Conservation (phyloP, 2,329 filamentous ascomycete genomes). For the Orbilia ellipsospora region DNA sequence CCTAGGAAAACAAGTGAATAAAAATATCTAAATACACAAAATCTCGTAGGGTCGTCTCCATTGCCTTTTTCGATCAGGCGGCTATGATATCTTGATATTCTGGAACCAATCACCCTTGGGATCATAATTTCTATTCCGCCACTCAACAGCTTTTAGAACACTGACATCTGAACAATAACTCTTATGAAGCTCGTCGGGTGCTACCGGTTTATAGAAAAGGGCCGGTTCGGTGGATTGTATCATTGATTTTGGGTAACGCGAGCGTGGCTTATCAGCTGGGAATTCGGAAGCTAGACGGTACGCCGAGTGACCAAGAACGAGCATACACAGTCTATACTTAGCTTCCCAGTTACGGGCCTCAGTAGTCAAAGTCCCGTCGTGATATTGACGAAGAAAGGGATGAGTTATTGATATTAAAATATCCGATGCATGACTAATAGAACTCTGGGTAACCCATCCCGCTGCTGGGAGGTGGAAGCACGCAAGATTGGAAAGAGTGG, state of each 20-base stretch:
- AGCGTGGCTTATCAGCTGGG: too few relatives aligned
- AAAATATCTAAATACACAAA: too few relatives aligned
- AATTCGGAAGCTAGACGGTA: not conserved
- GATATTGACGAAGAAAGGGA: slow-evolving; percentile 22
- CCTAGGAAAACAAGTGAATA: too few relatives aligned
- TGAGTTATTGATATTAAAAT: not conserved
- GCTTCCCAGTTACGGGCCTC: slow-evolving; percentile 17
- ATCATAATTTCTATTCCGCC: slow-evolving; percentile 37
- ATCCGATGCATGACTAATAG: not conserved
- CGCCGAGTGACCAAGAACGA: slow-evolving; percentile 6
- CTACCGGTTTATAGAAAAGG: slow-evolving; percentile 14
- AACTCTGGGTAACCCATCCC: not conserved
- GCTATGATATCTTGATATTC: slow-evolving; percentile 23
- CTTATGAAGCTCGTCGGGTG: slow-evolving; percentile 6
- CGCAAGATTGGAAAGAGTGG: slow-evolving; percentile 17
- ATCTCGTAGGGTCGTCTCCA: too few relatives aligned
- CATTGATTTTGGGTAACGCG: too few relatives aligned
- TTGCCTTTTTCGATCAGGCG: not conserved
- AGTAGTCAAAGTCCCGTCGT: not conserved
- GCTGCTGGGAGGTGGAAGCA: slow-evolving; percentile 14
- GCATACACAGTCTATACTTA: slow-evolving; percentile 18
- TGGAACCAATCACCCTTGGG: slow-evolving; percentile 30
- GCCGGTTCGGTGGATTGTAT: too few relatives aligned
- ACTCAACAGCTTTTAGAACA: slow-evolving; percentile 21
- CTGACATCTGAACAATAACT: slow-evolving; percentile 8